These are phyloP conservation scores for Henckelia pumila DNA, from an alignment of 257 asterid species.

Conservation along the genomic window DNA sequence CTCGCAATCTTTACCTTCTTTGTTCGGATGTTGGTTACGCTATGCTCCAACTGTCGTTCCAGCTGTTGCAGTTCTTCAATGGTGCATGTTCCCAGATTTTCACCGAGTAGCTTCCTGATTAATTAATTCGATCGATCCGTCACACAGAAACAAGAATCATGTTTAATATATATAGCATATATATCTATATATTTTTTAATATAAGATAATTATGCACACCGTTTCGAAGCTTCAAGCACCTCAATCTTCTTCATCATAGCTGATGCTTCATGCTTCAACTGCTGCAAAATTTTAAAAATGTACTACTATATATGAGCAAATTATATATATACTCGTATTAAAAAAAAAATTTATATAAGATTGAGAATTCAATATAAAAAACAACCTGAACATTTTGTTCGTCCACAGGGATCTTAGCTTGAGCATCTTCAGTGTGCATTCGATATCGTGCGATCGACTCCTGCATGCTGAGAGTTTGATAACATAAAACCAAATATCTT, in stretches of 20 bases:
- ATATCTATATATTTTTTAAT: no score
- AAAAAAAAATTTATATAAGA: background rate
- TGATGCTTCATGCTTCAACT: conserved; percentile 67
- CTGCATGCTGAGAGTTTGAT: conserved; percentile 35
- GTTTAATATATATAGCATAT: no score
- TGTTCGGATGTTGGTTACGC: conserved; percentile 62
- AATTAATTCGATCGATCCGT: background rate
- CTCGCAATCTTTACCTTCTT: conserved; percentile 48
- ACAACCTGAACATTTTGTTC: conserved; percentile 46
- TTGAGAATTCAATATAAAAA: background rate
- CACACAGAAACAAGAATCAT: background rate
- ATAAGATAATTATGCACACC: conserved; percentile 46
- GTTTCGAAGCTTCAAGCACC: conserved; percentile 66
- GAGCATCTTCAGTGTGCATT: conserved; percentile 37
- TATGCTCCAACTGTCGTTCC: conserved; percentile 78
- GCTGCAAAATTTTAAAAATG: conserved; percentile 24
- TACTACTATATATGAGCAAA: background rate
- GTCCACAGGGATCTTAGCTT: conserved; percentile 28
- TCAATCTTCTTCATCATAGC: conserved; percentile 74
- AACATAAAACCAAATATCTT: background rate
- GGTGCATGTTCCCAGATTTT: conserved; percentile 60
- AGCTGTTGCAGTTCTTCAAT: conserved; percentile 72
- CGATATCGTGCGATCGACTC: conserved; percentile 46
- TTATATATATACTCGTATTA: background rate
- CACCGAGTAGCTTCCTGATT: conserved; percentile 79